Conservation (phyloP, 2,329 filamentous ascomycete genomes). For the Ceratocystis variospora region DNA sequence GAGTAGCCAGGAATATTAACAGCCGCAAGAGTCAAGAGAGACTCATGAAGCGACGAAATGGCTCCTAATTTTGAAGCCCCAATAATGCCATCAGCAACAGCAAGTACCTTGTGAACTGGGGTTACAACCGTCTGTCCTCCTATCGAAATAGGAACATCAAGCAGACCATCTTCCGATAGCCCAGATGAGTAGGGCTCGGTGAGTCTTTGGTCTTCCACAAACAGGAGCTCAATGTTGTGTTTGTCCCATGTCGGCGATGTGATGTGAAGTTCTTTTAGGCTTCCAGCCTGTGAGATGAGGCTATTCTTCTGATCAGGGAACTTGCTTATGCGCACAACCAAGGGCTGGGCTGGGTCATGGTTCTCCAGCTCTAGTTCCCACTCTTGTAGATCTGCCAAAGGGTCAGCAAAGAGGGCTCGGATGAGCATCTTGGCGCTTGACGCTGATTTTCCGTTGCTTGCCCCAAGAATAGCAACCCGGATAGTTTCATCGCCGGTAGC, state of each 20-base stretch:
- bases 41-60: conserved; percentile 29
- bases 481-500: conserved; percentile 42
- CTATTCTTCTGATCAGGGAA: conserved; percentile 22
- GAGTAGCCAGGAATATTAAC: conserved; percentile 42
- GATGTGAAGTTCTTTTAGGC: conserved; percentile 41
- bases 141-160: conserved; percentile 36
- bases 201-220: conserved; percentile 38
- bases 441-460: conserved; percentile 28
- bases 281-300: conserved; percentile 17
- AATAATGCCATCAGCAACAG: conserved; percentile 59
- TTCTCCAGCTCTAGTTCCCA: conserved; percentile 53
- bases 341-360: conserved; percentile 39
- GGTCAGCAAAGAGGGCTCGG: conserved; percentile 56
- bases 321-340: conserved; percentile 46
- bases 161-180: conserved; percentile 45
- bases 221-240: conserved; percentile 50
- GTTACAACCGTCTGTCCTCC: conserved; percentile 30
- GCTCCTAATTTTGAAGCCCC: conserved; percentile 45
- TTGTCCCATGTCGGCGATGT: conserved; percentile 48
- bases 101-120: conserved; percentile 68
- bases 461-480: conserved; percentile 43
- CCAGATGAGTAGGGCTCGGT: conserved; percentile 22
- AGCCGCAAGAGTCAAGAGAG: conserved; percentile 37
- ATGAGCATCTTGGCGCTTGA: conserved; percentile 51
- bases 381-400: conserved; percentile 44